Evolutionary conservation across 2,329 filamentous ascomycete species (phyloP).

Genomic region (Pseudogymnoascus sp.): DNA sequence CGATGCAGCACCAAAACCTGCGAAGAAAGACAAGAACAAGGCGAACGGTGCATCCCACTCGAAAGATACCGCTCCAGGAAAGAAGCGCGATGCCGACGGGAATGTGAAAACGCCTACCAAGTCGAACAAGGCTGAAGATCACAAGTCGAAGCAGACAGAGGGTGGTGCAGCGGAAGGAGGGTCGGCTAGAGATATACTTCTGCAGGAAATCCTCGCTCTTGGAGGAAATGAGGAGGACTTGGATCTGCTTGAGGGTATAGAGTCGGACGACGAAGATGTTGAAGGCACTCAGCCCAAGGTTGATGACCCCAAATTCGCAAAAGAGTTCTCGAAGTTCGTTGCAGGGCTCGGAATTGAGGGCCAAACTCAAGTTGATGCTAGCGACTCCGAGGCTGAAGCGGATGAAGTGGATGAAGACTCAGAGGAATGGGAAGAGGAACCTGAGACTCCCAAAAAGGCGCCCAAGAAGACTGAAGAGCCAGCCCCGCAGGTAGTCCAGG

Average conservation of each 20-base stretch:
- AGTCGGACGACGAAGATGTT: constrained; percentile 41
- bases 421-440: constrained; percentile 25
- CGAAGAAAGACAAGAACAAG: constrained; percentile 38
- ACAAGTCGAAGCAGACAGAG: constrained; percentile 10
- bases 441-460: constrained; percentile 21
- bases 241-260: constrained; percentile 48
- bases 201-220: constrained; percentile 56
- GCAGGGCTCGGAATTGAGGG: constrained; percentile 42
- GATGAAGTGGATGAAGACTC: constrained; percentile 30
- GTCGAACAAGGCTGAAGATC: constrained; percentile 15
- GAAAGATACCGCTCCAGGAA: constrained; percentile 27
- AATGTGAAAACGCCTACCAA: constrained; percentile 23
- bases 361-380: constrained; percentile 32
- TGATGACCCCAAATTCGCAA: constrained; percentile 17
- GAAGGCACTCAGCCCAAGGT: constrained; percentile 22
- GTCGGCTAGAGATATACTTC: constrained; percentile 32
- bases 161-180: constrained; percentile 15
- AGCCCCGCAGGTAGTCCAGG: constrained; percentile 7
- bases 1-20: constrained; percentile 20
- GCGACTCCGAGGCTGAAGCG: constrained; percentile 31
- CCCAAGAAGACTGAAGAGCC: constrained; percentile 11
- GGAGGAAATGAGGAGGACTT: constrained; percentile 59
- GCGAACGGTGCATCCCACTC: constrained; percentile 27
- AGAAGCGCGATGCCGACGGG: constrained; percentile 27
- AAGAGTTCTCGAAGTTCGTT: constrained; percentile 45